These are phyloP conservation scores for Tremella mesenterica DNA, from an alignment of 768 basidiomycete species.

Conservation along the genomic window DNA sequence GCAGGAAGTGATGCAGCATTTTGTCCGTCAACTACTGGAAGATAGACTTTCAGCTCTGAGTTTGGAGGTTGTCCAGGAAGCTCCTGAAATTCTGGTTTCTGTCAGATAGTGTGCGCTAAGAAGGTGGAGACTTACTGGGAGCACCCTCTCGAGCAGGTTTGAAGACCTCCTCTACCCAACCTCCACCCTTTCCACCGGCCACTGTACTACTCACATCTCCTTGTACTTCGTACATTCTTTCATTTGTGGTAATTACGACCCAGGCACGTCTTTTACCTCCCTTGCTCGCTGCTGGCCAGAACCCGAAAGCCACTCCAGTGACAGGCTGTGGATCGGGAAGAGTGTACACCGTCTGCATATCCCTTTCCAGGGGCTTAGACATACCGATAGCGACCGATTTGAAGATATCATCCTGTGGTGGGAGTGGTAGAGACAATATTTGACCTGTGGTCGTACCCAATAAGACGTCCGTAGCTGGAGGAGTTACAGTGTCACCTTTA, in stretches of 20 bases:
- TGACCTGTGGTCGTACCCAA: slow-evolving; percentile 77
- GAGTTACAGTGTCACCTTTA: slow-evolving; percentile 44
- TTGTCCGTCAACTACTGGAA: slow-evolving; percentile 54
- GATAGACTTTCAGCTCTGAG: slow-evolving; percentile 75
- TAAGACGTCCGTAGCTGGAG: slow-evolving; percentile 65
- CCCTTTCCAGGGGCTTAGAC: slow-evolving; percentile 40
- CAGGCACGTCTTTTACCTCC: slow-evolving; percentile 44
- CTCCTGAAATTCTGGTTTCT: slow-evolving; percentile 68
- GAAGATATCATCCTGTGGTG: slow-evolving; percentile 80
- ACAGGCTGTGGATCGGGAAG: slow-evolving; percentile 73
- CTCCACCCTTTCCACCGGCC: slow-evolving; percentile 68
- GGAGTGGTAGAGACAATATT: slow-evolving; percentile 69
- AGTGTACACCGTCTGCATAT: slow-evolving; percentile 43
- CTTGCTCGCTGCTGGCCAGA: slow-evolving; percentile 42
- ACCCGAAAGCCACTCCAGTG: slow-evolving; percentile 74
- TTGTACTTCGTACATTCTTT: slow-evolving; percentile 78
- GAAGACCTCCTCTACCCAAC: slow-evolving; percentile 65
- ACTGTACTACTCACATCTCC: slow-evolving; percentile 21
- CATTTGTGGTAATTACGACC: slow-evolving; percentile 73
- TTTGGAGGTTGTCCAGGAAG: slow-evolving; percentile 67
- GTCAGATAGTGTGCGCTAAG: neutral
- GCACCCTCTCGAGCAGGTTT: slow-evolving; percentile 62
- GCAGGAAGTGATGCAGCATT: slow-evolving; percentile 48
- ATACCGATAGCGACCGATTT: slow-evolving; percentile 53
- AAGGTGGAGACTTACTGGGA: slow-evolving; percentile 54